A percentile compares a stretch with the other conserved stretches of the same genome.
phyloP scores from a whole-genome alignment of 495 filamentous ascomycete species.

The Haplographium delicatum region DNA sequence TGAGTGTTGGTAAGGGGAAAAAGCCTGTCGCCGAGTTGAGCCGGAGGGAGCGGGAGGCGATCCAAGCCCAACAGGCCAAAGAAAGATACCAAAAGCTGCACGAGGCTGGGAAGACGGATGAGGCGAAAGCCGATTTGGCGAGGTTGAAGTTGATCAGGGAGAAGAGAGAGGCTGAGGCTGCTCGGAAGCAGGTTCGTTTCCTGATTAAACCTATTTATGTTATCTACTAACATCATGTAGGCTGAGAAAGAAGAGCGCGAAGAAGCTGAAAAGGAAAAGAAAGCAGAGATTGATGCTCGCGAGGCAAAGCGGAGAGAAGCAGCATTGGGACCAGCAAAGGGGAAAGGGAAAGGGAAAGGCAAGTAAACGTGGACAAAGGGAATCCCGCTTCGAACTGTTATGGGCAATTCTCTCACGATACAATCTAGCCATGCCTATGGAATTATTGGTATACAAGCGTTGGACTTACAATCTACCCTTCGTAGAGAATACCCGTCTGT shows the following conservation, averaged over 20 bases:
- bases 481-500: no score
- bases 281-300: conserved; percentile 41
- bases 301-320: conserved; percentile 28
- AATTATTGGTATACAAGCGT: no score
- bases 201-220: not conserved
- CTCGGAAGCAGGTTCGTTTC: conserved; percentile 45
- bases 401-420: no score
- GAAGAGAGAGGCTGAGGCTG: conserved; percentile 78
- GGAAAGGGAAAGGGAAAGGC: conserved; percentile 22
- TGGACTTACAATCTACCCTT: no score
- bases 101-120: conserved; percentile 93
- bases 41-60: conserved; percentile 80
- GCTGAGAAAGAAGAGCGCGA: conserved; percentile 72
- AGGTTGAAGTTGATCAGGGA: conserved; percentile 74
- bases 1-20: conserved; percentile 33
- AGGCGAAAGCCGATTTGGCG: conserved; percentile 89
- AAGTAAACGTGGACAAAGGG: no score
- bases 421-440: no score
- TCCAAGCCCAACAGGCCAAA: conserved; percentile 81
- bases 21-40: conserved; percentile 53
- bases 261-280: conserved; percentile 48
- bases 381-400: no score
- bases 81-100: conserved; percentile 93
- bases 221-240: conserved; percentile 25
- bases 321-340: conserved; percentile 17